A percentile compares a stretch with the other conserved stretches of the same genome.
phyloP scores from a whole-genome alignment of 164 flowering plant genomes.

The Euptelea pleiosperma region DNA sequence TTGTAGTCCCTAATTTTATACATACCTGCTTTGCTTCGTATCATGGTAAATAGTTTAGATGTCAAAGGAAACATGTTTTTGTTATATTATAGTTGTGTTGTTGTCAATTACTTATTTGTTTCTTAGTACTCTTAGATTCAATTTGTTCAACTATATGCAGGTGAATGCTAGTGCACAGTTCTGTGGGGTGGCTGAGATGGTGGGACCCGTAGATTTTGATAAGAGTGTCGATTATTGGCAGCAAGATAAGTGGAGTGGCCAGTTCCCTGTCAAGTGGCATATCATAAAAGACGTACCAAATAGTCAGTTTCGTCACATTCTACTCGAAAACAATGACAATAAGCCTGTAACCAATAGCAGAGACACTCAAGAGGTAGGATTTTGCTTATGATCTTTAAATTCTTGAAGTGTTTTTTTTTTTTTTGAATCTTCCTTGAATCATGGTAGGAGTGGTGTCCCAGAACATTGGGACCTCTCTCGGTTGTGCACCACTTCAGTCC shows the following conservation, averaged over 20 bases:
- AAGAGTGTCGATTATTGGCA: slow-evolving; percentile 91
- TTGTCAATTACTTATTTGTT: background rate
- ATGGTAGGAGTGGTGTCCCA: too few species aligned
- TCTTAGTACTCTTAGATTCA: background rate
- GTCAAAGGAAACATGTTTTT: too few species aligned
- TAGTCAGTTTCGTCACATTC: slow-evolving; percentile 78
- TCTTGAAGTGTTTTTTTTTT: background rate
- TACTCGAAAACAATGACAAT: slow-evolving; percentile 88
- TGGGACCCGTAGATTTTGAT: slow-evolving; percentile 90
- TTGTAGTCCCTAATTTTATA: too few species aligned
- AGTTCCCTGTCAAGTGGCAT: slow-evolving; percentile 93
- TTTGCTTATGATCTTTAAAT: background rate
- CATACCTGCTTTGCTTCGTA: too few species aligned
- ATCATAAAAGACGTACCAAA: slow-evolving; percentile 92
- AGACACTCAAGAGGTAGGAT: slow-evolving; percentile 90
- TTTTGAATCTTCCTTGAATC: background rate
- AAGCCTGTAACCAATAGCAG: slow-evolving; percentile 97
- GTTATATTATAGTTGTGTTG: background rate
- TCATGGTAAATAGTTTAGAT: too few species aligned
- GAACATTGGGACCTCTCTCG: background rate
- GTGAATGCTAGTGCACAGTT: slow-evolving; percentile 97
- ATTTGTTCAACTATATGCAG: slow-evolving; percentile 33
- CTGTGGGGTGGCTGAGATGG: slow-evolving; percentile 97
- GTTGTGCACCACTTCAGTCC: background rate
- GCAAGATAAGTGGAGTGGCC: slow-evolving; percentile 97